These are phyloP conservation scores for Ophiostoma perfectum DNA, from an alignment of 2,329 filamentous ascomycete genomes.

Conservation along the genomic window DNA sequence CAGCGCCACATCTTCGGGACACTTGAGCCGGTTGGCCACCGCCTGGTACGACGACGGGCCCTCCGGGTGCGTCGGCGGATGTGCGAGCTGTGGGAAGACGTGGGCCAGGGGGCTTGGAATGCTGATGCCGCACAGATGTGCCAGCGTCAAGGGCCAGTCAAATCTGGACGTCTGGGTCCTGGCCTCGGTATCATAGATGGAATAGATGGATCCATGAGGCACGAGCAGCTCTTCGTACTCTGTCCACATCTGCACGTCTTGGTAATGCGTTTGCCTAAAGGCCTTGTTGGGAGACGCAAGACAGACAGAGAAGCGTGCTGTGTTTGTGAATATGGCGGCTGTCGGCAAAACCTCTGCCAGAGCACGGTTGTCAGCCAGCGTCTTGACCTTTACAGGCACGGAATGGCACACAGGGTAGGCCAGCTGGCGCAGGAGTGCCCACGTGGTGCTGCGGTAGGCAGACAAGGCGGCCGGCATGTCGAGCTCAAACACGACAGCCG, in stretches of 20 bases:
- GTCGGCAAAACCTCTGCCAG: not conserved
- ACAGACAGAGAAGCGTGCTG: not conserved
- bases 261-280: not conserved
- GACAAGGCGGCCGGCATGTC: constrained; percentile 33
- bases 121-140: constrained; percentile 39
- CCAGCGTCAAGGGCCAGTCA: constrained; percentile 36
- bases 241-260: not conserved
- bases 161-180: constrained; percentile 20
- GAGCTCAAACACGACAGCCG: constrained; percentile 40
- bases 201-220: not conserved
- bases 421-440: constrained; percentile 34
- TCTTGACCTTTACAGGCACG: not conserved
- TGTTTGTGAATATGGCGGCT: not conserved
- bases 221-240: not conserved
- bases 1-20: constrained; percentile 41
- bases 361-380: not conserved
- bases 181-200: not conserved
- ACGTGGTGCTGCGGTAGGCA: constrained; percentile 40
- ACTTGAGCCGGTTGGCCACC: constrained; percentile 45
- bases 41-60: constrained; percentile 51
- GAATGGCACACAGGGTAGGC: constrained; percentile 25
- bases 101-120: constrained; percentile 32
- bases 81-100: constrained; percentile 31
- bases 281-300: not conserved
- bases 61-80: constrained; percentile 33